Conservation (phyloP, 2,329 filamentous ascomycete species). For the Fusarium marasasianum region DNA sequence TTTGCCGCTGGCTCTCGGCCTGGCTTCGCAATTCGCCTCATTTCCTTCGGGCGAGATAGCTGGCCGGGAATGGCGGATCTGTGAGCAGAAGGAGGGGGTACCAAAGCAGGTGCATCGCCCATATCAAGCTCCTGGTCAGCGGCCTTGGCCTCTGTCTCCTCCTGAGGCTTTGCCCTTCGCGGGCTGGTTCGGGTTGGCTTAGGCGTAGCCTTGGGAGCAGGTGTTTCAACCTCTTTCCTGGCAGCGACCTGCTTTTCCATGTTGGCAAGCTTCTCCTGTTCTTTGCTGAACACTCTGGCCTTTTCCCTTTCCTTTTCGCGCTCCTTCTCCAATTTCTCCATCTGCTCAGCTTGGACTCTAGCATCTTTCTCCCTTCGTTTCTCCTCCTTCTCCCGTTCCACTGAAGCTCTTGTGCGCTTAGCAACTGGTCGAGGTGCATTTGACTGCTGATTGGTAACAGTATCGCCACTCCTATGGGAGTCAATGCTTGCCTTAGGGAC, state of each 20-base stretch:
- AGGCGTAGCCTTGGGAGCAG: slow-evolving; percentile 52
- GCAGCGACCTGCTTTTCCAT: slow-evolving; percentile 64
- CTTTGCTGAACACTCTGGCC: slow-evolving; percentile 66
- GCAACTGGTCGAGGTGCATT: slow-evolving; percentile 57
- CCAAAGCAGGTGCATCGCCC: slow-evolving; percentile 61
- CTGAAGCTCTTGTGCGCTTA: slow-evolving; percentile 66
- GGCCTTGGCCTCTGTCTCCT: slow-evolving; percentile 38
- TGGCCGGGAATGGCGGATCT: slow-evolving; percentile 60
- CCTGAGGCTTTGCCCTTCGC: slow-evolving; percentile 56
- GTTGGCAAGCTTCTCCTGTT: slow-evolving; percentile 63
- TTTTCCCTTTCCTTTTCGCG: slow-evolving; percentile 77
- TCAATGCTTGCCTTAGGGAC: slow-evolving; percentile 39
- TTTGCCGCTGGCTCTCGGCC: slow-evolving; percentile 68
- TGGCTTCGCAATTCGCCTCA: slow-evolving; percentile 70
- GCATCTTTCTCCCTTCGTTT: slow-evolving; percentile 74
- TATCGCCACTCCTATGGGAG: slow-evolving; percentile 32
- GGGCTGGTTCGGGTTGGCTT: slow-evolving; percentile 62
- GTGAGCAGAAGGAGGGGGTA: slow-evolving; percentile 70
- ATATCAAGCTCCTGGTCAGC: slow-evolving; percentile 62
- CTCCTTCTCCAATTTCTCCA: slow-evolving; percentile 71
- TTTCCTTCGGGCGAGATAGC: slow-evolving; percentile 59
- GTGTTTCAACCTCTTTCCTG: slow-evolving; percentile 63
- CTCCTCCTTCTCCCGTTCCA: slow-evolving; percentile 70
- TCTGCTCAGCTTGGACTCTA: slow-evolving; percentile 67
- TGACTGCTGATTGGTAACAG: slow-evolving; percentile 24